These are phyloP conservation scores for Coriolopsis trogii DNA, from an alignment of 1,284 basidiomycete genomes.

Conservation along the genomic window DNA sequence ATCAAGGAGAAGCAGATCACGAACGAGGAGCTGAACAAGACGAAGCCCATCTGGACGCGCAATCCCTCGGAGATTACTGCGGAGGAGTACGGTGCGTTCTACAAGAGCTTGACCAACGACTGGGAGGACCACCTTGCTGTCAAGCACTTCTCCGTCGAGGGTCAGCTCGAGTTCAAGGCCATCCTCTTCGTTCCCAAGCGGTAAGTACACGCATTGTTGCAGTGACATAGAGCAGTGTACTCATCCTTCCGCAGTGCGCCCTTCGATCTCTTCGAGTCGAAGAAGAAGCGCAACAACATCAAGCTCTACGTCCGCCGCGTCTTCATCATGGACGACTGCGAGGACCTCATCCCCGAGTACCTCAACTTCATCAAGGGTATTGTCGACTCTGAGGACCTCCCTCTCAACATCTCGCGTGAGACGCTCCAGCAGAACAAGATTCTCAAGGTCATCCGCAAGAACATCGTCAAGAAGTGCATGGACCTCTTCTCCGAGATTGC, in stretches of 20 bases:
- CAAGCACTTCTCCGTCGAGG: conserved; percentile 99
- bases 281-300: conserved; percentile 99
- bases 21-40: conserved; percentile 99
- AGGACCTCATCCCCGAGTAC: conserved; percentile 99
- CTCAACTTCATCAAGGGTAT: conserved; percentile 99
- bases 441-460: conserved; percentile 98
- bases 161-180: conserved; percentile 99
- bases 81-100: conserved; percentile 97
- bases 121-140: conserved; percentile 99
- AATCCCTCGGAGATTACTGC: conserved; percentile 92
- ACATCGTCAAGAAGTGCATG: conserved; percentile 98
- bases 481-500: conserved; percentile 96
- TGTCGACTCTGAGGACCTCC: conserved; percentile 99
- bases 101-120: conserved; percentile 99
- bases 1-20: conserved; percentile 89
- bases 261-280: conserved; percentile 99
- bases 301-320: conserved; percentile 99
- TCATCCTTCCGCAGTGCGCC: conserved; percentile 73
- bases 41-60: conserved; percentile 99
- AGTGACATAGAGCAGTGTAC: neutral
- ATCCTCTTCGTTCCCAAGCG: conserved; percentile 97
- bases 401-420: conserved; percentile 99
- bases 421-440: conserved; percentile 99
- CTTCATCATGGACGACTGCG: conserved; percentile 99
- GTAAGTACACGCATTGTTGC: conserved; percentile 48